These are phyloP conservation scores for Bruguiera parviflora DNA, from an alignment of 345 rosid genomes.

Conservation along the genomic window DNA sequence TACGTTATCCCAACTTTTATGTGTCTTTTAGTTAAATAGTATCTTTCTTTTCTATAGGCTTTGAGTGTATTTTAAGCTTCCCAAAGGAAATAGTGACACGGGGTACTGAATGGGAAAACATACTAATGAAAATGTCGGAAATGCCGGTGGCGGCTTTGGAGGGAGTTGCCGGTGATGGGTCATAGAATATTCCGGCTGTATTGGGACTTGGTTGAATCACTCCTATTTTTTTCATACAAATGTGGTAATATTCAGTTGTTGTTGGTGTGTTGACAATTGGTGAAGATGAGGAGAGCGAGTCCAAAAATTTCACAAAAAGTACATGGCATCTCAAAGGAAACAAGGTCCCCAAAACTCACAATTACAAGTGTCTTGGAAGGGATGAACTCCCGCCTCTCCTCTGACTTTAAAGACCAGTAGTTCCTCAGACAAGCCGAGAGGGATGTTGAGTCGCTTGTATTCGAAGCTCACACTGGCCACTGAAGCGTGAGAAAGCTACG, in stretches of 20 bases:
- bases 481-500: background rate
- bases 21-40: background rate
- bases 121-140: slow-evolving; percentile 1
- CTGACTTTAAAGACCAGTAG: too few species aligned
- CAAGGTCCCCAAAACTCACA: too few species aligned
- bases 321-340: too few species aligned
- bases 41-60: background rate
- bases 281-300: too few species aligned
- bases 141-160: background rate
- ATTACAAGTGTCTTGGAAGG: too few species aligned
- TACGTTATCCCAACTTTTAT: too few species aligned
- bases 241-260: too few species aligned
- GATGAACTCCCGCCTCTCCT: too few species aligned
- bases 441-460: background rate
- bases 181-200: slow-evolving; percentile 17
- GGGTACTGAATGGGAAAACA: background rate
- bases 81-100: background rate
- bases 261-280: too few species aligned
- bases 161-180: background rate
- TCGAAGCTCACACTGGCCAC: slow-evolving; percentile 1
- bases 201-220: background rate
- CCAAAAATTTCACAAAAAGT: too few species aligned
- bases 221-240: too few species aligned
- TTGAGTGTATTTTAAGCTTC: slow-evolving; percentile 23
- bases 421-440: too few species aligned